Evolutionary conservation across 2,329 filamentous ascomycete genomes (phyloP), one percentile per base, ranked within the genome.

Genomic region (Aspergillus texensis): DNA sequence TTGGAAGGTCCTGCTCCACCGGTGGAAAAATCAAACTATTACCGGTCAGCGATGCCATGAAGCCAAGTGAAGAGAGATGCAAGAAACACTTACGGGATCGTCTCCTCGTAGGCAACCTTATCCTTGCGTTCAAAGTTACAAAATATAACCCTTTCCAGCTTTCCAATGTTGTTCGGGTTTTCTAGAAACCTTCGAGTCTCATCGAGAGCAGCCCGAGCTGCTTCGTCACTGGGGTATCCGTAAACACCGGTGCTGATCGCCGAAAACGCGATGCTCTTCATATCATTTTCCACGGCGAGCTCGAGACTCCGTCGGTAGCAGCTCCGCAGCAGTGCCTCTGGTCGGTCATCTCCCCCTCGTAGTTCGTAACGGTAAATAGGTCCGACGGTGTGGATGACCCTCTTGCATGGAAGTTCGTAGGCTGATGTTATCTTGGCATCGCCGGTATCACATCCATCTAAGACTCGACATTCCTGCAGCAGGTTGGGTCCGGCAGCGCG

Each of bases 331-430:
- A 87, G 71, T n/a, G 57, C 55, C 59, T 80, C 78, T 21, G 72
- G 74, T 12, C 77, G 64, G 24, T 73, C 62, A 28, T 76, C 76
- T 24, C 81, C 70, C 14, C 74, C 61, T 4, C 55, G 73, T 21
- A 82, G 74, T 4, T 76, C 71, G 0, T 70, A 69, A 58, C 80
- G 69, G 77, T 94, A 97, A 34, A 96, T 79, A 0, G 95, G 95
- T 0, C 95, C 95, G 4, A 97, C 94, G 21, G 95, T 88, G 77
- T 98, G 95, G 61, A 98, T 96, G 69, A 98, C 86, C 67, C 91
- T 89, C 62, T 86, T 84, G 71, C 89, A 90, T 0, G 93, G 93
- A 28, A 98, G 82, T 0, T 87, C 72, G 77, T 95, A 93, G 10
- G 88, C 94, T 41, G 81, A 77, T 0, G 95, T 97, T 72, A 97